phyloP scores from a whole-genome alignment of 352 stramenopile genomes.

The Phytopythium cucurbitacearum region DNA sequence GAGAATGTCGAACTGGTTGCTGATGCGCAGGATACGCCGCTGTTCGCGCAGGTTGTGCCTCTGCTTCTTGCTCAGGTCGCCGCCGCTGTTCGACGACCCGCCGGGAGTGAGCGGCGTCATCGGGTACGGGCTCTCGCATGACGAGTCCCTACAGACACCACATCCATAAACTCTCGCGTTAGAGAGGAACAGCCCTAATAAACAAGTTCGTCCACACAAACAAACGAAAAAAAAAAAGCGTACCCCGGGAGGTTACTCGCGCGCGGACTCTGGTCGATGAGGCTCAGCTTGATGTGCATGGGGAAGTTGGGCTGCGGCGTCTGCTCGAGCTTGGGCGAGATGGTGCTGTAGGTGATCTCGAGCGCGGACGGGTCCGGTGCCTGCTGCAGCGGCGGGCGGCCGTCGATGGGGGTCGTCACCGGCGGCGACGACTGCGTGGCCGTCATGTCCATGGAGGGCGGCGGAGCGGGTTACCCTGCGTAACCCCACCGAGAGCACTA shows the following conservation, averaged over 20 bases:
- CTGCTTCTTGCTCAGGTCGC: constrained; percentile 82
- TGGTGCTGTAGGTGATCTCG: constrained; percentile 80
- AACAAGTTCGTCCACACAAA: background rate
- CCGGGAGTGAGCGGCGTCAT: constrained; percentile 48
- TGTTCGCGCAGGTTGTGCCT: constrained; percentile 81
- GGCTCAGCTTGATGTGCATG: constrained; percentile 84
- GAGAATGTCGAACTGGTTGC: constrained; percentile 81
- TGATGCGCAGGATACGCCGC: constrained; percentile 76
- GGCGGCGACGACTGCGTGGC: constrained; percentile 6
- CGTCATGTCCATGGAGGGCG: constrained; percentile 6
- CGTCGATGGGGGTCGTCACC: constrained; percentile 8
- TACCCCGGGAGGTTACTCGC: constrained; percentile 32
- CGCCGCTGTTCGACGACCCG: constrained; percentile 32
- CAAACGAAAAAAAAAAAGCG: constrained; percentile 1
- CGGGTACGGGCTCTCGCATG: constrained; percentile 67
- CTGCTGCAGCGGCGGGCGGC: constrained; percentile 17
- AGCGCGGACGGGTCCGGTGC: constrained; percentile 25
- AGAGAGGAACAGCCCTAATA: constrained; percentile 1
- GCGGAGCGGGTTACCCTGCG: background rate
- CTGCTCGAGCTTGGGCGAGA: constrained; percentile 70
- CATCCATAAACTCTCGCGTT: no score
- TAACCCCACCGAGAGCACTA: no score
- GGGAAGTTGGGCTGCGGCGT: constrained; percentile 30
- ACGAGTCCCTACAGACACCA: constrained; percentile 30
- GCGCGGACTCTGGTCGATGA: constrained; percentile 73